Evolutionary conservation across 73 alveolate genomes (phyloP), one percentile per base, ranked within the genome.

Genomic region (Stentor coeruleus): DNA sequence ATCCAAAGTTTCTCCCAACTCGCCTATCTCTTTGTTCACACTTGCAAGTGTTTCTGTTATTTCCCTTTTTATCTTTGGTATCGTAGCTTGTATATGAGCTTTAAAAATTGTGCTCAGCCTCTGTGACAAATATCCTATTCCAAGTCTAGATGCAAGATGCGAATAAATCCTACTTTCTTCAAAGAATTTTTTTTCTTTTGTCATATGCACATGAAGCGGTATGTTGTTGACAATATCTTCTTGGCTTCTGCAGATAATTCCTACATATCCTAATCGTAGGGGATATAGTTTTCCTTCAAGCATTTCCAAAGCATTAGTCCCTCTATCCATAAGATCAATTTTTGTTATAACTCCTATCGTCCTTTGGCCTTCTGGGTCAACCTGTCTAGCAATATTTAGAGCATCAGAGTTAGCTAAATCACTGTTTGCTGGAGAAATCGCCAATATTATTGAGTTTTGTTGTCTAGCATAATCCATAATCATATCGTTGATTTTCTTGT

Each of bases 261-360:
- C 98, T 30, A 94, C 97, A 83, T 86, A 94, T 33, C 99, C 99
- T 35, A 92, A 90, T 72, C 83, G 86, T 81, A 94, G 76, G 15
- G 97, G 96, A 40, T 89, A 90, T 59, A 88, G 94, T 59, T 86
- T 87, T 42, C 97, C 96, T 72, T 88, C 74, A 41, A 95, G 74
- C 92, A 90, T 93, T 37, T 91, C 92, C 59, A 88, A 81, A 26
- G 97, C 99, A 86, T 98, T 98, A 1, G 99, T 96, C 28, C 99
- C 99, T 57, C 87, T 90, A 80, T 96, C 99, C 99, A 97, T 97
- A 85, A 97, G 90, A 89, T 97, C 99, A 59, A 96, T 93, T 81
- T 96, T 96, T 3, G 88, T 85, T 39, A 81, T 20, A 2, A 95
- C 99, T 37, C 98, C 99, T 35, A 94, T 76, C 41, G 98, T 88